These are phyloP conservation scores for Moricandia arvensis DNA, from an alignment of 345 rosid genomes.

Conservation along the genomic window DNA sequence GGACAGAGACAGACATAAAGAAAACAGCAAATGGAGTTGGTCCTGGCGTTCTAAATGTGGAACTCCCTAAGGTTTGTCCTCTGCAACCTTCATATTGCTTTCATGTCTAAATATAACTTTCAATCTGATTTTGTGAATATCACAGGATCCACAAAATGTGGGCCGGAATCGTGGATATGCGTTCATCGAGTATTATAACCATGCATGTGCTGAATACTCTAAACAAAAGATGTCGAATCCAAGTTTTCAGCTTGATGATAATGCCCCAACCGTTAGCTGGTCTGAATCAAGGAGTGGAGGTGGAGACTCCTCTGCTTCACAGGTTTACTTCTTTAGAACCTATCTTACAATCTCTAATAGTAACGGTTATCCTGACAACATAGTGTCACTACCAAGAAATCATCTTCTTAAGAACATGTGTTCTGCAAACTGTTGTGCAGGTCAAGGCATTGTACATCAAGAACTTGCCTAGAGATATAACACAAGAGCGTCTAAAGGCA, in stretches of 20 bases:
- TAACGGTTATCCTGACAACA: not conserved
- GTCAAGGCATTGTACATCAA: conserved; percentile 87
- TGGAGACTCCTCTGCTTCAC: conserved; percentile 68
- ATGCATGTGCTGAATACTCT: conserved; percentile 88
- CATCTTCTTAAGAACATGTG: not conserved
- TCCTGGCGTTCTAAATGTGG: conserved; percentile 68
- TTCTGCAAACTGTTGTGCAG: conserved; percentile 37
- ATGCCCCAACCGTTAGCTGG: conserved; percentile 92
- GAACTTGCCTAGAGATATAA: conserved; percentile 75
- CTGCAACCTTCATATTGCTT: not conserved
- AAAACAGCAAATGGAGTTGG: conserved; percentile 62
- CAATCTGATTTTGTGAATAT: conserved; percentile 17
- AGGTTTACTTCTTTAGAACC: conserved; percentile 47
- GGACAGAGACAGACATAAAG: conserved; percentile 68
- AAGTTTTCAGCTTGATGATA: conserved; percentile 72
- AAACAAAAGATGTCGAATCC: conserved; percentile 79
- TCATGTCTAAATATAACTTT: not conserved
- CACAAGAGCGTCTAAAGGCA: conserved; percentile 66
- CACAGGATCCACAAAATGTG: conserved; percentile 67
- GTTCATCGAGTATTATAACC: conserved; percentile 82
- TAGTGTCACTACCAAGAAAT: not conserved
- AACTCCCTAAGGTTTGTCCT: conserved; percentile 70
- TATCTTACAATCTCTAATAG: not conserved
- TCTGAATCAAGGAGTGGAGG: conserved; percentile 84
- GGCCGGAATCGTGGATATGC: conserved; percentile 81